These are phyloP conservation scores for Lunularia cruciata DNA, from an alignment of 225 moss, liverwort and hornwort species.

Conservation along the genomic window DNA sequence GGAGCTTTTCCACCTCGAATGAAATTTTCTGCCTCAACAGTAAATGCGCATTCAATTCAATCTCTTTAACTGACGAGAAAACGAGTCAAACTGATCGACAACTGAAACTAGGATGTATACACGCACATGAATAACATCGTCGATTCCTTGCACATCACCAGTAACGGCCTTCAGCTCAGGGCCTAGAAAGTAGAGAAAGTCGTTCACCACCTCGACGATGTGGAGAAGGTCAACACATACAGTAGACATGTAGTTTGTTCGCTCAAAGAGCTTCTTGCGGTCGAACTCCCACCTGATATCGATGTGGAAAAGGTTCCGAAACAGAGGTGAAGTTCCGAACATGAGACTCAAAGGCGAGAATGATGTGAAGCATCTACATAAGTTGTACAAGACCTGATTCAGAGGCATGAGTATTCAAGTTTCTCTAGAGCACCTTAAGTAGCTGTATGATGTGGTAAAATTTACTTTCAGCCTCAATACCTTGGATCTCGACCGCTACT, in stretches of 20 bases:
- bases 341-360: neutral
- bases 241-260: constrained; percentile 77
- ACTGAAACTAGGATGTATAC: too few species aligned
- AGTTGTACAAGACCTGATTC: too few species aligned
- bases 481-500: constrained; percentile 79
- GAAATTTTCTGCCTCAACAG: too few species aligned
- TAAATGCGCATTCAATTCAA: too few species aligned
- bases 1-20: too few species aligned
- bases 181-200: constrained; percentile 79
- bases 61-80: too few species aligned
- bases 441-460: too few species aligned
- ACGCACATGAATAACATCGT: constrained; percentile 61
- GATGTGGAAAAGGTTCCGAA: neutral
- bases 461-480: constrained; percentile 40
- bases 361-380: too few species aligned
- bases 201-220: constrained; percentile 81
- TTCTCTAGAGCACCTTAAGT: too few species aligned
- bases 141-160: constrained; percentile 75
- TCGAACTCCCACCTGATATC: constrained; percentile 88
- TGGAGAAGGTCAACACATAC: constrained; percentile 66
- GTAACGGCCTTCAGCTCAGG: constrained; percentile 86
- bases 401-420: too few species aligned
- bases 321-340: neutral
- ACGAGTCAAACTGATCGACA: too few species aligned
- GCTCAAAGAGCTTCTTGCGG: constrained; percentile 76